A percentile compares a stretch with the other conserved stretches of the same genome.
Evolutionary conservation across 306 rosid species (phyloP).

Genomic region (Cucumis hystrix): DNA sequence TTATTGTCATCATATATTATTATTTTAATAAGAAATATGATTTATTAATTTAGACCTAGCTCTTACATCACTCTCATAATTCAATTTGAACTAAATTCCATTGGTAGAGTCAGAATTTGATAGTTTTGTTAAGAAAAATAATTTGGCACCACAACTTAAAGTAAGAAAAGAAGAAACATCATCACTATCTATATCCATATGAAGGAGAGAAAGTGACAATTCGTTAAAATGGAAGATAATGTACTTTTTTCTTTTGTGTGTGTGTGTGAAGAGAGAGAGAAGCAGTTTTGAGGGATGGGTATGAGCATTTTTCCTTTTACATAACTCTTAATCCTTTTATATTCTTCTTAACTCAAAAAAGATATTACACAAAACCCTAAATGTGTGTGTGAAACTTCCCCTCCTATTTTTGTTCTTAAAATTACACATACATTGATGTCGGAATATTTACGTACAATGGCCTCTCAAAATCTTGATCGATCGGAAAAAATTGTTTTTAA

Average conservation of each 20-base stretch:
- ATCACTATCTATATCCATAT: neutral
- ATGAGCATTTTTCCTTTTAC: neutral
- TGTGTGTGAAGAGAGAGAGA: neutral
- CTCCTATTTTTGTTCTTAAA: neutral
- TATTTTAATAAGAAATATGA: too few relatives aligned
- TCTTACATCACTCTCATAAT: neutral
- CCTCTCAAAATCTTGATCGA: neutral
- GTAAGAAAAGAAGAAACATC: neutral
- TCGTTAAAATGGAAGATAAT: neutral
- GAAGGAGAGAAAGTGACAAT: neutral
- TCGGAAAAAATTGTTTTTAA: neutral
- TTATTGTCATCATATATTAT: too few relatives aligned
- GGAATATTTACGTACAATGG: neutral
- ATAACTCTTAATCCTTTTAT: neutral
- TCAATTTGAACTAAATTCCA: neutral
- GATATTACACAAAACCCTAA: neutral
- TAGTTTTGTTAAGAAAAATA: neutral
- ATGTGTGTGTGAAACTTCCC: neutral
- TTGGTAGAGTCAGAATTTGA: neutral
- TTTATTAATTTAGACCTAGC: too few relatives aligned
- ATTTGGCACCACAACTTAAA: neutral
- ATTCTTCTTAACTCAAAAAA: neutral
- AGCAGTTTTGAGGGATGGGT: neutral
- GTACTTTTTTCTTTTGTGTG: neutral
- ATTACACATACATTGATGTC: neutral